Conservation (phyloP, 305 asterid genomes). For the Rubia tinctorum region DNA sequence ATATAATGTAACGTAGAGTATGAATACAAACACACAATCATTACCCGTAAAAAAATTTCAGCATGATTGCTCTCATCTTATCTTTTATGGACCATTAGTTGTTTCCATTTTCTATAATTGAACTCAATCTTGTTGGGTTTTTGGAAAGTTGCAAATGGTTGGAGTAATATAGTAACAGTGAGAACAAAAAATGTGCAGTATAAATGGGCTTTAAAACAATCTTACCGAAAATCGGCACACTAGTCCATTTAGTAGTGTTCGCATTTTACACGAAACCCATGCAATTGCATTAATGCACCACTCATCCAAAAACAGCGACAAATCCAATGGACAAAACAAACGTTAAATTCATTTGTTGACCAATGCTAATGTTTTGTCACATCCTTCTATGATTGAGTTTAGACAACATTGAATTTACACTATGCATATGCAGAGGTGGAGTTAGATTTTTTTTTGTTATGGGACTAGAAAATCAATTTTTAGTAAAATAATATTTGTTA, state of each 20-base stretch:
- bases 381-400: neutral
- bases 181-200: neutral
- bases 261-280: neutral
- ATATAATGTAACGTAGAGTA: too few relatives aligned
- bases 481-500: too few relatives aligned
- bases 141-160: neutral
- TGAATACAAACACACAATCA: too few relatives aligned
- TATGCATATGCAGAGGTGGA: too few relatives aligned
- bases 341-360: neutral
- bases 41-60: too few relatives aligned
- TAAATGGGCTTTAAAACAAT: neutral
- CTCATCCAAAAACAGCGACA: neutral
- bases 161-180: neutral
- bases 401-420: too few relatives aligned
- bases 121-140: neutral
- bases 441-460: too few relatives aligned
- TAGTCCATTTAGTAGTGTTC: neutral
- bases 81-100: too few relatives aligned
- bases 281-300: neutral
- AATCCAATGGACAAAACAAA: neutral
- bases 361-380: neutral
- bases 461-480: too few relatives aligned
- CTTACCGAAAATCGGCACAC: too few relatives aligned
- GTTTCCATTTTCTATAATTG: neutral
- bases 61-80: too few relatives aligned